Conservation (phyloP, 352 stramenopile genomes). For the Globisporangium splendens region DNA sequence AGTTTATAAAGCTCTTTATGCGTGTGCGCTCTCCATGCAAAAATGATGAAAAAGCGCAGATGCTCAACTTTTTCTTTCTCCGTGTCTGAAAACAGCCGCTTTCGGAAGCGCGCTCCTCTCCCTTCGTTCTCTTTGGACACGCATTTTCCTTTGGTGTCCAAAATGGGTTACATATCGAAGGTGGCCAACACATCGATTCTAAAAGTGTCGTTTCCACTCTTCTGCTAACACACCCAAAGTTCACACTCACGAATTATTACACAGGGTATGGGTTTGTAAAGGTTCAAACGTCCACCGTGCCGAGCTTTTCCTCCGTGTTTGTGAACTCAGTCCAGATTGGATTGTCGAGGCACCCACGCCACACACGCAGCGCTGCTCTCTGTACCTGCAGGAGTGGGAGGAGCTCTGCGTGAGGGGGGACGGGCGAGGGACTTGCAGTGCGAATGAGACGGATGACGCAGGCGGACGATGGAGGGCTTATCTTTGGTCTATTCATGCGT, state of each 20-base stretch:
- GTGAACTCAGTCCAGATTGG: background rate
- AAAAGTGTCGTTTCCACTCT: background rate
- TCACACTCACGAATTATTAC: background rate
- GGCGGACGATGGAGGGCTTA: background rate
- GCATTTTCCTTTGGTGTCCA: background rate
- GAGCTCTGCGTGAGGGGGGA: background rate
- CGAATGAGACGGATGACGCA: no score
- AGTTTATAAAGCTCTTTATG: background rate
- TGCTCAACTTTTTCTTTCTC: constrained; percentile 6
- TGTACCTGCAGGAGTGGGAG: background rate
- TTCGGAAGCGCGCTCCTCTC: constrained; percentile 5
- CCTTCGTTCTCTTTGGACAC: constrained; percentile 5
- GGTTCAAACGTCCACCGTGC: background rate
- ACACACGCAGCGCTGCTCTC: background rate
- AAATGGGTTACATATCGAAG: constrained; percentile 2
- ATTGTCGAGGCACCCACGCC: background rate
- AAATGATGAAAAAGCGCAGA: background rate
- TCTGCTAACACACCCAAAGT: background rate
- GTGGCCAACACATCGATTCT: background rate
- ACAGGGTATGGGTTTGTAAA: constrained; percentile 3
- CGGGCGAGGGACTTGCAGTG: background rate
- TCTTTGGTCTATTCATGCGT: background rate
- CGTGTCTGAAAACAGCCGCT: constrained; percentile 10
- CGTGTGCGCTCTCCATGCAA: no score
- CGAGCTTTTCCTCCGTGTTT: background rate